A percentile compares a stretch with the other conserved stretches of the same genome.
These are phyloP conservation scores for Moesziomyces parantarcticus DNA, from an alignment of 1,284 basidiomycete genomes.

Conservation along the genomic window DNA sequence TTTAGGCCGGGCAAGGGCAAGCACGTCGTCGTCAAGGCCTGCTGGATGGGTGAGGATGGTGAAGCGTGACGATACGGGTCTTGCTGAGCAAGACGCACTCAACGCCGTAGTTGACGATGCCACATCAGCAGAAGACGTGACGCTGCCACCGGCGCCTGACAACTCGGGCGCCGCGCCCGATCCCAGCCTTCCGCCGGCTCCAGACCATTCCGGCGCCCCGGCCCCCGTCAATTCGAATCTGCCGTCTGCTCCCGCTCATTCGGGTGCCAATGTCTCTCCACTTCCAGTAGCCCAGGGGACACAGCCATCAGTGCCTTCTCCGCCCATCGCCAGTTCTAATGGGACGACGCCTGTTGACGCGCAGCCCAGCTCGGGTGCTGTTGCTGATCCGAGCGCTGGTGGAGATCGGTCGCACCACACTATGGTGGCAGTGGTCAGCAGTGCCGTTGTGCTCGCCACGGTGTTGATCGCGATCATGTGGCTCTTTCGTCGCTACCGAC, in stretches of 20 bases:
- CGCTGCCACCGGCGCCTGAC: background rate
- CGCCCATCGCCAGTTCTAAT: constrained; percentile 3
- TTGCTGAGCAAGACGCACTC: too few relatives aligned
- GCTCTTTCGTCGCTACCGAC: constrained; percentile 13
- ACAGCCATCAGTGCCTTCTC: background rate
- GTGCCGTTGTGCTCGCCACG: background rate
- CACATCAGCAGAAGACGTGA: too few relatives aligned
- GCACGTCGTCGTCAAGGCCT: too few relatives aligned
- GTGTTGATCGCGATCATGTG: constrained; percentile 3
- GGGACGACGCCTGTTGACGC: background rate
- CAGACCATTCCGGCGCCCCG: background rate
- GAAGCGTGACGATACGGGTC: background rate
- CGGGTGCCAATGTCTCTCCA: background rate
- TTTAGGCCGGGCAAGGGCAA: background rate
- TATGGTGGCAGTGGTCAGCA: constrained; percentile 2
- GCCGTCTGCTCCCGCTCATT: background rate
- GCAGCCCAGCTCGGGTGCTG: background rate
- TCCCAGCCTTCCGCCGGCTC: background rate
- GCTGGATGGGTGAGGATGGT: background rate
- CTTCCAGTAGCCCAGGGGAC: too few relatives aligned
- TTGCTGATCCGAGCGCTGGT: too few relatives aligned
- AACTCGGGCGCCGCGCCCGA: background rate
- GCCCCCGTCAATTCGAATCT: background rate
- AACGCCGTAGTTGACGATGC: too few relatives aligned
- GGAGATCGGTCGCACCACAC: background rate